Evolutionary conservation across 306 rosid genomes (phyloP), one percentile per base, ranked within the genome.

Genomic region (Betula pendula): DNA sequence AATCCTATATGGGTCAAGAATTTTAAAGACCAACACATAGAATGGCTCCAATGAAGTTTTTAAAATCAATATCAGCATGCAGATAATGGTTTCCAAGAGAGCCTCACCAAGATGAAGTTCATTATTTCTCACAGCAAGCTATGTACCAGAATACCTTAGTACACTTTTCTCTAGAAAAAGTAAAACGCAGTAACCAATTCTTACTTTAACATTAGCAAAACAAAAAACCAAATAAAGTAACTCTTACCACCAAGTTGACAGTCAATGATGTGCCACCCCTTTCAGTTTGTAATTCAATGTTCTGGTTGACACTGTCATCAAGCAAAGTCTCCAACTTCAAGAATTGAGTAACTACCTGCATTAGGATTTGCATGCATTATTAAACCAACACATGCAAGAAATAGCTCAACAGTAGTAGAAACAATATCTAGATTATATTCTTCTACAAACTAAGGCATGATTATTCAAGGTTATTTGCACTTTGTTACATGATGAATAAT

Each of bases 321-420:
- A 92, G 87, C 79, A 95, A 77, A 63, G 90, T 87, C 92, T 92
- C 97, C 89, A 95, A 67, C 82, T 92, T 95, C 76, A 95, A 86
- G 84, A 95, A 95, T 80, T 95, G 98, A 38, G 97, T 95, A 62
- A 87, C 77, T 40, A 95, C 98, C 98, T 95, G 90, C 86, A 85
- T 71, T 74, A 68, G 49, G 67, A 53, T 72, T 75, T 77, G 68
- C 53, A 17, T 17, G 63, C 22, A 62, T 84, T 45, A 62, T 84
- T 45, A 80, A 52, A 75, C 42, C 44, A 27, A 68, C 24, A 67
- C 11, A 20, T 11, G 35, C 52, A 50, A 38, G 42, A 43, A 55
- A n/a, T 59, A 44, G 40, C 58, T 50, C 55, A 71, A 62, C 15
- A 5, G 3, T 35, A 35, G 27, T 66, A 66, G 48, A 66, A 66